phyloP scores from a whole-genome alignment of 2,329 filamentous ascomycete genomes.

The Sphaerostilbella broomeana region DNA sequence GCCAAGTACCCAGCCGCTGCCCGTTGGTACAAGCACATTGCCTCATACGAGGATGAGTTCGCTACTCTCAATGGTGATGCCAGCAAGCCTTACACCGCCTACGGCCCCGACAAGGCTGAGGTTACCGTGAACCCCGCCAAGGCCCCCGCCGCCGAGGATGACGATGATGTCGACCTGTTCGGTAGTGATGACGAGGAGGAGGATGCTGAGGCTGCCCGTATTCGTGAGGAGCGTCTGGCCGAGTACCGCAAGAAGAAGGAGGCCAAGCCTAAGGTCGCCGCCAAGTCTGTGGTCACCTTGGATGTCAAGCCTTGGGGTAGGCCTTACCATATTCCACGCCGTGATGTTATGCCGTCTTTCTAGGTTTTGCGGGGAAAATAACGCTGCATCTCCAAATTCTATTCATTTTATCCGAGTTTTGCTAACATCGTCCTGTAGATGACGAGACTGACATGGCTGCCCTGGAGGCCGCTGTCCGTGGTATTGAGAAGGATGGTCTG shows the following conservation, averaged over 20 bases:
- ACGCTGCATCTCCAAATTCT: too few relatives aligned
- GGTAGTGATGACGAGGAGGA: conserved; percentile 91
- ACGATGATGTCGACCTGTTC: conserved; percentile 89
- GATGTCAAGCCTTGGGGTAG: conserved; percentile 99
- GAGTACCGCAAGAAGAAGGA: conserved; percentile 98
- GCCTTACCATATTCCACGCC: conserved; percentile 34
- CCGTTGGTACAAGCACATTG: conserved; percentile 99
- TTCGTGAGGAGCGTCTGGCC: conserved; percentile 83
- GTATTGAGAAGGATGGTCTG: conserved; percentile 86
- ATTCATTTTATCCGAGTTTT: too few relatives aligned
- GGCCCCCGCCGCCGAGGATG: conserved; percentile 65
- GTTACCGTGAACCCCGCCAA: conserved; percentile 80
- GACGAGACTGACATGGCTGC: conserved; percentile 88
- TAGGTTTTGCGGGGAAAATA: too few relatives aligned
- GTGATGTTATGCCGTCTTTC: not conserved
- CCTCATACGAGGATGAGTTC: conserved; percentile 89
- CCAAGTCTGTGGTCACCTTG: conserved; percentile 93
- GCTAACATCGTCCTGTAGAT: conserved; percentile 44
- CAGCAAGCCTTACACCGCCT: conserved; percentile 79
- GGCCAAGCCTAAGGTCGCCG: conserved; percentile 79
- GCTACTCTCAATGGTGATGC: conserved; percentile 83
- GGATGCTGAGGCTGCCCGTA: conserved; percentile 74
- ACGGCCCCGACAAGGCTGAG: conserved; percentile 77
- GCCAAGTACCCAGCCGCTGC: conserved; percentile 89
- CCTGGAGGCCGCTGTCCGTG: conserved; percentile 73